Base-by-base conservation (phyloP, 352 stramenopile genomes). In the Pythium phragmiticola region DNA sequence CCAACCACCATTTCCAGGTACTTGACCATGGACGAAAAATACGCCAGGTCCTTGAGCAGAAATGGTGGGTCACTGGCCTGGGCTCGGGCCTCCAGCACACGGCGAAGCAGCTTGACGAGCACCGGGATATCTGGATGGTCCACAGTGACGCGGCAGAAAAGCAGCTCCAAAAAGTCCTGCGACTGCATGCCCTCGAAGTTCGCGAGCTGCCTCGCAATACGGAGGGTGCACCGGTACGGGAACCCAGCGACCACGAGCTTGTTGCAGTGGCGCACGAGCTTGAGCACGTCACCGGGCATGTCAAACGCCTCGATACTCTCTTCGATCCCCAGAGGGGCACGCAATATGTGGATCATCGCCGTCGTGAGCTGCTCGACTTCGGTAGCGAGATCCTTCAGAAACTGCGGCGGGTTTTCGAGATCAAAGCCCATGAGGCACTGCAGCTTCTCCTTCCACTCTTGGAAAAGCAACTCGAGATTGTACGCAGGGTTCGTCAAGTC, bases 391-490 rank as follows among this genome's bases (percentile, higher is more conserved):
- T 64, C 57, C 54, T 80, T 82, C 11, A 94, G 65, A 12, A 72
- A 77, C 1, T 88, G 72, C 0, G 78, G 73, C 2, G 76, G 76
- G 46, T 86, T 89, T 47, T 85, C 74, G 1, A 91, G 59, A 68
- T 90, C 76, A 34, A 86, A 81, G 14, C 68, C 68, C 65, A 91
- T 83, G 11, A 94, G 56, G 17, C 63, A 63, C 30, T 83, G 63
- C 33, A 89, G 68, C 45, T 90, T 66, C 4, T 75, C 74, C n/a
- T 75, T 81, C 84, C 84, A 94, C 30, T 83, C 43, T 41, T 86
- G 81, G 52, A 92, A 92, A 2, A 94, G 68, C 12, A 90, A 56
- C 63, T 92, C 80, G 43, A 94, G 69, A 59, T 92, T 92, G 60
- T 92, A 89, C 5, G 80, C 77, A 41, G 84, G 77, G 33, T 90